phyloP scores from a whole-genome alignment of 73 alveolate species.

The Paramecium octaurelia region DNA sequence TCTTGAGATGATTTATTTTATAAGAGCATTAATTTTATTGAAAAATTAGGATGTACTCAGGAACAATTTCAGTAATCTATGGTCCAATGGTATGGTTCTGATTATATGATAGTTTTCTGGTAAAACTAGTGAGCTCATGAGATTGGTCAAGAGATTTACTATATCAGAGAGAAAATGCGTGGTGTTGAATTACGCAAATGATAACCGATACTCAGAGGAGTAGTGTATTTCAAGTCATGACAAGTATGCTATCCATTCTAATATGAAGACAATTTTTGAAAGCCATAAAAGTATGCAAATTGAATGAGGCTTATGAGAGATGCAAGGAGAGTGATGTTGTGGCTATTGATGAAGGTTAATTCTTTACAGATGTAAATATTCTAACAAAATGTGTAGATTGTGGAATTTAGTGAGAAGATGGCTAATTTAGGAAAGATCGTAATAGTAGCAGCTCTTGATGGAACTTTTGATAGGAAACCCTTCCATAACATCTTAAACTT shows the following conservation, averaged over 20 bases:
- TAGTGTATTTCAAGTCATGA: slow-evolving; percentile 86
- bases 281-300: slow-evolving; percentile 64
- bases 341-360: slow-evolving; percentile 98
- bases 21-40: not conserved
- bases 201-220: slow-evolving; percentile 79
- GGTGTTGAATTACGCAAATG: slow-evolving; percentile 73
- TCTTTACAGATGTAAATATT: slow-evolving; percentile 79
- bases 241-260: slow-evolving; percentile 14
- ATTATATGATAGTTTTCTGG: slow-evolving; percentile 80
- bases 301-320: slow-evolving; percentile 69
- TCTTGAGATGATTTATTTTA: not conserved
- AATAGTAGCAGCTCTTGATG: slow-evolving; percentile 92
- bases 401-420: slow-evolving; percentile 80
- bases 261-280: slow-evolving; percentile 41
- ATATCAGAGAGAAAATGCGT: slow-evolving; percentile 73
- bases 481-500: slow-evolving; percentile 80
- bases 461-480: slow-evolving; percentile 90
- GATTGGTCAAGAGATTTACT: slow-evolving; percentile 73
- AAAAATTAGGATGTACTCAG: slow-evolving; percentile 40
- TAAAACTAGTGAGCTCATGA: slow-evolving; percentile 85
- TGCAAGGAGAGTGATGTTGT: slow-evolving; percentile 87
- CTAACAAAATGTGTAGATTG: slow-evolving; percentile 56
- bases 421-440: slow-evolving; percentile 91
- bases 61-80: slow-evolving; percentile 78
- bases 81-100: slow-evolving; percentile 79